These are phyloP conservation scores for Ogataea pilisensis DNA, from an alignment of 805 yeast species.

Conservation along the genomic window DNA sequence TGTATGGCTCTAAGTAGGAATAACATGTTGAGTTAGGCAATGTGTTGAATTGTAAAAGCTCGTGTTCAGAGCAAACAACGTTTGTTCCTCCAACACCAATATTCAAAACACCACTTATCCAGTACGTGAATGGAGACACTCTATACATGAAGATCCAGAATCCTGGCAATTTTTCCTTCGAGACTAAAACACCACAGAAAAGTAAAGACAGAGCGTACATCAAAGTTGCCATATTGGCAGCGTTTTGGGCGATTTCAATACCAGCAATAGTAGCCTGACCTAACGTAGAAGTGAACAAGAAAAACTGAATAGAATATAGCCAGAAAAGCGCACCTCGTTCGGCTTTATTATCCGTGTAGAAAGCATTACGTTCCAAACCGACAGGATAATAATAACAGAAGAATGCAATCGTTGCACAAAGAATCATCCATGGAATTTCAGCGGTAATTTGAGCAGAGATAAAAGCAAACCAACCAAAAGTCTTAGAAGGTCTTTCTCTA, in stretches of 20 bases:
- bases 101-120: conserved; percentile 49
- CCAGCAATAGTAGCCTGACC: conserved; percentile 56
- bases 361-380: conserved; percentile 58
- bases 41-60: conserved; percentile 44
- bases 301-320: conserved; percentile 39
- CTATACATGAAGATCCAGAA: conserved; percentile 76
- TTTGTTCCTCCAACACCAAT: conserved; percentile 46
- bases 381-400: conserved; percentile 66
- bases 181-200: conserved; percentile 71
- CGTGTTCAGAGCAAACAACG: conserved; percentile 44
- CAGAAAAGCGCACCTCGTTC: conserved; percentile 49
- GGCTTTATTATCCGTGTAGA: conserved; percentile 36
- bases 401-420: conserved; percentile 55
- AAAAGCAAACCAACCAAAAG: conserved; percentile 61
- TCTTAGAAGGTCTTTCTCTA: conserved; percentile 65
- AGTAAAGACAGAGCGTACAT: conserved; percentile 55
- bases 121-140: conserved; percentile 61
- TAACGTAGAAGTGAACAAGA: conserved; percentile 48
- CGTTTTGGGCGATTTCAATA: conserved; percentile 50
- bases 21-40: conserved; percentile 53
- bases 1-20: conserved; percentile 39
- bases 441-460: conserved; percentile 55
- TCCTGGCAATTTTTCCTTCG: conserved; percentile 38
- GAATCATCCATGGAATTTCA: conserved; percentile 58
- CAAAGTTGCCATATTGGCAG: conserved; percentile 53